Percentiles rank a stretch among this genome's conserved stretches.
Conservation (phyloP, 306 rosid genomes). For the Bauhinia variegata region DNA sequence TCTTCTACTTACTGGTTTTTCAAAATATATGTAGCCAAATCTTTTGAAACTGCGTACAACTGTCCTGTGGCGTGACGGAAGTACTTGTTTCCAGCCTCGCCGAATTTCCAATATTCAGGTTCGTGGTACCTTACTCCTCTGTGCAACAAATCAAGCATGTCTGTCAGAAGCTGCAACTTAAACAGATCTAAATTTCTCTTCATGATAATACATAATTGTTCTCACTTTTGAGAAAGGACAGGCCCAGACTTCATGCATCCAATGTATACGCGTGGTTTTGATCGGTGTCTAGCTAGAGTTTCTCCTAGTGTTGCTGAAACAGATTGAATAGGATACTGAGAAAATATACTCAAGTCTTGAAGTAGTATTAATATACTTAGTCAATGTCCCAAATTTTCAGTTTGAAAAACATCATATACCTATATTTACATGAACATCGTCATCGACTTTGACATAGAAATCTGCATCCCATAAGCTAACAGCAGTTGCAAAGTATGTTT, state of each 20-base stretch:
- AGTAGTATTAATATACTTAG: too few species aligned
- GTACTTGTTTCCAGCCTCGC: constrained; percentile 94
- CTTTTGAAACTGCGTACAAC: constrained; percentile 90
- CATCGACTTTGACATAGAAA: constrained; percentile 95
- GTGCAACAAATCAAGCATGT: constrained; percentile 33
- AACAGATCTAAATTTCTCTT: neutral
- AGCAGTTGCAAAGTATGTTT: constrained; percentile 86
- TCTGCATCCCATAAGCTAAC: constrained; percentile 95
- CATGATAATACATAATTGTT: constrained; percentile 7
- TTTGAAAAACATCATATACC: constrained; percentile 50
- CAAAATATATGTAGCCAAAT: constrained; percentile 86
- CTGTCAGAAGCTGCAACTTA: constrained; percentile 46
- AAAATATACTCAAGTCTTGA: too few species aligned
- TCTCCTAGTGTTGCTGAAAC: constrained; percentile 91
- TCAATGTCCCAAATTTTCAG: too few species aligned
- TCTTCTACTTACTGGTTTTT: constrained; percentile 66
- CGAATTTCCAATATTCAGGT: constrained; percentile 96
- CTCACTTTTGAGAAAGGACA: constrained; percentile 86
- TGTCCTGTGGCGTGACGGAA: constrained; percentile 99
- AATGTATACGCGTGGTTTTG: constrained; percentile 73
- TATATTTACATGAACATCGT: constrained; percentile 95
- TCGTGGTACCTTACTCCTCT: constrained; percentile 99
- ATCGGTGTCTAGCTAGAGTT: constrained; percentile 86
- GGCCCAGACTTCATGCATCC: constrained; percentile 99
- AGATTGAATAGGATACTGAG: constrained; percentile 27